These are phyloP conservation scores for Acacia crassicarpa DNA, from an alignment of 306 rosid species.

Conservation along the genomic window DNA sequence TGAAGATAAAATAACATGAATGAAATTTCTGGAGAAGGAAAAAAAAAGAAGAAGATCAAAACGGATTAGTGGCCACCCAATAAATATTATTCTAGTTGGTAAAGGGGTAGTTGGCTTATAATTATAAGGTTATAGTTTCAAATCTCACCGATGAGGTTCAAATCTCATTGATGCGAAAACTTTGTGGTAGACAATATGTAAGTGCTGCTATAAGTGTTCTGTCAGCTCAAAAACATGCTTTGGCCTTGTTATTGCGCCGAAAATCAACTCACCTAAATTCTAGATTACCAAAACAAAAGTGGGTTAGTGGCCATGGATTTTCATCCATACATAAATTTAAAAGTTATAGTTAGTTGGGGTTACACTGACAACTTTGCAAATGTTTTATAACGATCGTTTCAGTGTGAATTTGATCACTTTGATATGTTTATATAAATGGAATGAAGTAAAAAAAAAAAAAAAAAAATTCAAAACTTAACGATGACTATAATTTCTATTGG, in stretches of 20 bases:
- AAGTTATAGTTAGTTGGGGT: not conserved
- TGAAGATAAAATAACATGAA: not conserved
- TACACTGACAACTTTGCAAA: not conserved
- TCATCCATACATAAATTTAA: not conserved
- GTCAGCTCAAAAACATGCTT: too few relatives aligned
- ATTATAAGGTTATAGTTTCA: too few relatives aligned
- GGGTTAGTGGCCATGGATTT: not conserved
- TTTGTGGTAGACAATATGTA: too few relatives aligned
- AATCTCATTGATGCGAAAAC: too few relatives aligned
- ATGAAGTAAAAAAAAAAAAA: not conserved
- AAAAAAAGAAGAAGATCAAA: not conserved
- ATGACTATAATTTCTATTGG: not conserved
- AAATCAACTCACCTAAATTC: too few relatives aligned
- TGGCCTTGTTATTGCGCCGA: too few relatives aligned
- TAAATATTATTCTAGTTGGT: too few relatives aligned
- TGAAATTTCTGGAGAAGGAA: accelerated
- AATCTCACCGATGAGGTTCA: too few relatives aligned
- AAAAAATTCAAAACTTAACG: not conserved
- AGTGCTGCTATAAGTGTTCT: too few relatives aligned
- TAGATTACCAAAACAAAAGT: too few relatives aligned
- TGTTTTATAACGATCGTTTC: not conserved
- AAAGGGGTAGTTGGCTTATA: too few relatives aligned
- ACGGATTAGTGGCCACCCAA: too few relatives aligned
- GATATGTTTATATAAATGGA: not conserved
- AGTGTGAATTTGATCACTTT: not conserved